Base-by-base conservation (phyloP, 768 basidiomycete species). In the Tricholoma furcatifolium region DNA sequence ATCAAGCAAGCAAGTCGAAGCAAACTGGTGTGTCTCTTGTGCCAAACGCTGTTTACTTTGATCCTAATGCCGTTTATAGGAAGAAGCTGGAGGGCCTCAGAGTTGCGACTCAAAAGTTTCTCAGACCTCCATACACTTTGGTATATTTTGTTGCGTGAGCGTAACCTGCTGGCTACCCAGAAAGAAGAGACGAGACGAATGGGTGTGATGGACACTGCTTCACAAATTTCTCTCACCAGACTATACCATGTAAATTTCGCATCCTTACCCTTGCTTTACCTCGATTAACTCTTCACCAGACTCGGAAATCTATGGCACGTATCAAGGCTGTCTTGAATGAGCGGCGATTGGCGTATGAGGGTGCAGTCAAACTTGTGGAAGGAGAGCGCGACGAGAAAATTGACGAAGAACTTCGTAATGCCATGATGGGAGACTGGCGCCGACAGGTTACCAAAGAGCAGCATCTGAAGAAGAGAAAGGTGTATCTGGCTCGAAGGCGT, bases 251-350 rank as follows among this genome's bases (percentile, higher is more conserved):
- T 84, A 58, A 43, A 77, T 65, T 31, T 46, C 34, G 21, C 8
- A 17, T 6, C 18, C 12, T 31, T 32, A 7, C 49, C 30, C 31
- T 23, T 20, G 40, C 23, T 40, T 20, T 47, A 18, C 31, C 27
- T 45, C 6, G 9, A 42, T 54, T 21, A 47, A 43, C 4, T 3
- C 48, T 49, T 27, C 45, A 9, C 27, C 58, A 97, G 93, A 87
- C 85, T 69, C 88, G 90, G 18, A 96, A 94, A 75, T 87, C 91
- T 17, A 96, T 97, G 93, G 93, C 91, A n/a, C 85, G 92, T 17
- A 93, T 98, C 68, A 98, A 98, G 68, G 84, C 81, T 53, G 85
- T 98, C 18, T 75, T 98, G 44, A 93, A 93, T 64, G 95, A 98
- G 65, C 86, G 97, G 32, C 80, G 94, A 41, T 67, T 92, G 20